Conservation (phyloP, 106 monocot species). For the Platanthera guangdongensis region DNA sequence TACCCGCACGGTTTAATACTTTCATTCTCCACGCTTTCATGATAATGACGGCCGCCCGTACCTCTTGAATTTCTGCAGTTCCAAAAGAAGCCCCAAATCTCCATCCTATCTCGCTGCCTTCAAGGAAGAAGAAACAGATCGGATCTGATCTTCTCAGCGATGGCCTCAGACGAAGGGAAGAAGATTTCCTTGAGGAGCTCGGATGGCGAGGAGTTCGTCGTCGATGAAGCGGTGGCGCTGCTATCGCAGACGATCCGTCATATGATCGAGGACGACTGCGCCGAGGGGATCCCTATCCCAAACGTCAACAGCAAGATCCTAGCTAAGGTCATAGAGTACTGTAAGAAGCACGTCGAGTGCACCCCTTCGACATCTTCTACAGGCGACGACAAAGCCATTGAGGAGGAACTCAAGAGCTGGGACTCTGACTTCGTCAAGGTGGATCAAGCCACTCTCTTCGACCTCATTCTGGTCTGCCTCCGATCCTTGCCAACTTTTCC, state of each 20-base stretch:
- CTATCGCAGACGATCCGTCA: constrained; percentile 43
- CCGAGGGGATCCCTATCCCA: constrained; percentile 44
- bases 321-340: constrained; percentile 59
- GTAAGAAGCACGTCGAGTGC: constrained; percentile 56
- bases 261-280: constrained; percentile 57
- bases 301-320: constrained; percentile 51
- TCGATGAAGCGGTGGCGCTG: constrained; percentile 31
- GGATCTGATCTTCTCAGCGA: background rate
- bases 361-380: background rate
- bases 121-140: background rate
- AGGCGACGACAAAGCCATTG: background rate
- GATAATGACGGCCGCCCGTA: no score
- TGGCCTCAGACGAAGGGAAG: constrained; percentile 14
- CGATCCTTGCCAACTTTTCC: background rate
- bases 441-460: constrained; percentile 20
- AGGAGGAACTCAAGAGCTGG: constrained; percentile 19
- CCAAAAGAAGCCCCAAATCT: no score
- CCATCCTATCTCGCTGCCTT: no score
- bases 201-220: constrained; percentile 38
- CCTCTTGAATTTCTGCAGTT: no score
- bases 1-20: no score
- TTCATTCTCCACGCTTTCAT: no score
- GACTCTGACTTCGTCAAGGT: constrained; percentile 19
- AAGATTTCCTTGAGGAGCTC: constrained; percentile 32
- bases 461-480: constrained; percentile 15